These are phyloP conservation scores for Plantago ovata DNA, from an alignment of 257 asterid species.

Conservation along the genomic window DNA sequence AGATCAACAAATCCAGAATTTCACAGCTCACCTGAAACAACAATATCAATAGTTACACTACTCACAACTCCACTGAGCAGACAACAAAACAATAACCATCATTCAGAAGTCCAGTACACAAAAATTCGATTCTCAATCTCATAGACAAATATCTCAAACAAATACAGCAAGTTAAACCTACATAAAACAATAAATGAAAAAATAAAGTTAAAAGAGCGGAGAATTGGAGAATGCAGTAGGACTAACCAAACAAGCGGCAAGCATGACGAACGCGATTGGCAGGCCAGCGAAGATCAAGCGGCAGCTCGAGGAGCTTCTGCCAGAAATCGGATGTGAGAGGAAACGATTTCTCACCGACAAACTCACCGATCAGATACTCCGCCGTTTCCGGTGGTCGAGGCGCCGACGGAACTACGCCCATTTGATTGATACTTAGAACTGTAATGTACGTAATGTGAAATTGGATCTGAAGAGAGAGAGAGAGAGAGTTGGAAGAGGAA, in stretches of 20 bases:
- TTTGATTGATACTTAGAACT: no score
- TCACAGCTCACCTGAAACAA: no score
- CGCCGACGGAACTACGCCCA: constrained; percentile 94
- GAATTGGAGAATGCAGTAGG: constrained; percentile 27
- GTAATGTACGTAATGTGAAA: not conserved
- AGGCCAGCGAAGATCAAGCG: constrained; percentile 84
- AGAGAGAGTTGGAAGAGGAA: not conserved
- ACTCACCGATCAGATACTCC: constrained; percentile 62
- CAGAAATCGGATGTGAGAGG: constrained; percentile 85
- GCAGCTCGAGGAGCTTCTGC: constrained; percentile 90
- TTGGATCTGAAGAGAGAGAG: not conserved
- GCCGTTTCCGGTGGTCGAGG: constrained; percentile 76
- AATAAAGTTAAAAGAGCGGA: not conserved
- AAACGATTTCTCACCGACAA: constrained; percentile 75
- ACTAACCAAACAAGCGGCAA: constrained; percentile 64
- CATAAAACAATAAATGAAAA: not conserved
- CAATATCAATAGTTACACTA: no score
- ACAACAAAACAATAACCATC: no score
- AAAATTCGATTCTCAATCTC: no score
- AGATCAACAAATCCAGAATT: no score
- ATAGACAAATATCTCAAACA: no score
- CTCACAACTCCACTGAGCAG: no score
- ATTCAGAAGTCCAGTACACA: no score
- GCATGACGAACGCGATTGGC: constrained; percentile 71
- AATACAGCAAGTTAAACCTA: not conserved